Conservation (phyloP, 352 stramenopile species). For the Globisporangium radiosum region DNA sequence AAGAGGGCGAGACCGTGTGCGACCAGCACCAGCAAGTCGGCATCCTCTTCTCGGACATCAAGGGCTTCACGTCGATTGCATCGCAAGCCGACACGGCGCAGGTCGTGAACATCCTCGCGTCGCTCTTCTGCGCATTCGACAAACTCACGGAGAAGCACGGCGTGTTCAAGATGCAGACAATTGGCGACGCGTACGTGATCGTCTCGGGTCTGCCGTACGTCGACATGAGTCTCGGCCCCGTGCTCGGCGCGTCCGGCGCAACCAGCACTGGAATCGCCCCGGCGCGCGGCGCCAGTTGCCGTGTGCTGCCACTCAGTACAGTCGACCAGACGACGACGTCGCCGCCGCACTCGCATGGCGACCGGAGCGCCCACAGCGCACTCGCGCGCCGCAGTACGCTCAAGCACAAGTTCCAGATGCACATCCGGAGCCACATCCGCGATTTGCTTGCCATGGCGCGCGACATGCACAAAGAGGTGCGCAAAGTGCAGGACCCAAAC, state of each 20-base stretch:
- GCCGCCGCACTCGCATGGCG: not conserved
- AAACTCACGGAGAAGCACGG: constrained; percentile 89
- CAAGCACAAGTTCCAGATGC: constrained; percentile 81
- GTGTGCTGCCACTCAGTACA: constrained; percentile 36
- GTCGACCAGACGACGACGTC: constrained; percentile 6
- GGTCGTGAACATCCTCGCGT: constrained; percentile 88
- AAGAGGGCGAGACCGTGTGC: constrained; percentile 78
- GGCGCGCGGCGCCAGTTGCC: constrained; percentile 27
- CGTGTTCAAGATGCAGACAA: constrained; percentile 93
- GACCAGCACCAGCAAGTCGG: constrained; percentile 84
- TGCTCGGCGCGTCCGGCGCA: constrained; percentile 20
- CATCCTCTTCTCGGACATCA: constrained; percentile 90
- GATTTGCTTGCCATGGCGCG: constrained; percentile 75
- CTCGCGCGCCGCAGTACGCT: constrained; percentile 48
- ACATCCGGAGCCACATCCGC: constrained; percentile 73
- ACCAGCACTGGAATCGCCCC: constrained; percentile 7
- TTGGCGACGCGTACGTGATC: constrained; percentile 91
- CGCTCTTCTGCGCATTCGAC: constrained; percentile 90
- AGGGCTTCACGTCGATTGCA: constrained; percentile 89
- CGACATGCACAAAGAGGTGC: constrained; percentile 84
- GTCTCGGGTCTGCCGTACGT: constrained; percentile 81
- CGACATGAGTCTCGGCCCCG: constrained; percentile 72
- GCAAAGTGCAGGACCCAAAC: constrained; percentile 80
- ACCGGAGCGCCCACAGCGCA: constrained; percentile 7
- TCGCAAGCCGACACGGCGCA: constrained; percentile 76